These are phyloP conservation scores for Pythium sukuiense DNA, from an alignment of 352 stramenopile species.

Conservation along the genomic window DNA sequence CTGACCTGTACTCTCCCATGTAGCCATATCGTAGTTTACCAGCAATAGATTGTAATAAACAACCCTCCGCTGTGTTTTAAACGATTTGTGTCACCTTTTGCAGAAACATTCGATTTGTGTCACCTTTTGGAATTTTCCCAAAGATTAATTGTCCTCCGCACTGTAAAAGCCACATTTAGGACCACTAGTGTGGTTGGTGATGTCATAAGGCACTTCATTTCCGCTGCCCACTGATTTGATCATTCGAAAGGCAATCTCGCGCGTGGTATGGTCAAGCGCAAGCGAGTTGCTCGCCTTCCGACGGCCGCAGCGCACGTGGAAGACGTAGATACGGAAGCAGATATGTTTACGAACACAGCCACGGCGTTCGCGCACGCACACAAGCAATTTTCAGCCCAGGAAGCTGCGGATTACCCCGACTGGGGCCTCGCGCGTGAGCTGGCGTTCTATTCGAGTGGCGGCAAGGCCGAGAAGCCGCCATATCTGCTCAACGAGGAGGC, in stretches of 20 bases:
- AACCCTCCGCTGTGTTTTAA: no score
- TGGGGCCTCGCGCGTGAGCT: constrained; percentile 18
- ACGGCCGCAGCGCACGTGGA: constrained; percentile 1
- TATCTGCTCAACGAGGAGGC: constrained; percentile 13
- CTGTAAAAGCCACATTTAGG: not conserved
- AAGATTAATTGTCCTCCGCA: no score
- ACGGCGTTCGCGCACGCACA: not conserved
- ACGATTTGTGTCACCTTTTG: no score
- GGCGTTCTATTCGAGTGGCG: constrained; percentile 7
- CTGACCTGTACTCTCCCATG: no score
- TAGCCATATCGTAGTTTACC: no score
- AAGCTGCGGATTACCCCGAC: constrained; percentile 14
- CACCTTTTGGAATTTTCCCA: no score
- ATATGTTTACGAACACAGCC: not conserved
- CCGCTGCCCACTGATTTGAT: not conserved
- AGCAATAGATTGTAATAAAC: no score
- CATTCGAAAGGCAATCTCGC: not conserved
- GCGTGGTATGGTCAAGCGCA: constrained; percentile 22
- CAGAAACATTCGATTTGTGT: no score
- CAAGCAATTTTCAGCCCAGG: not conserved
- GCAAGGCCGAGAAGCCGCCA: constrained; percentile 8
- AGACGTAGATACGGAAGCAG: not conserved
- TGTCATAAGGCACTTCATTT: not conserved
- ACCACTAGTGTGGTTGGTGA: not conserved
- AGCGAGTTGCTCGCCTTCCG: constrained; percentile 10